Base-by-base conservation (phyloP, 441 rosid species). In the Bruguiera hainesii region DNA sequence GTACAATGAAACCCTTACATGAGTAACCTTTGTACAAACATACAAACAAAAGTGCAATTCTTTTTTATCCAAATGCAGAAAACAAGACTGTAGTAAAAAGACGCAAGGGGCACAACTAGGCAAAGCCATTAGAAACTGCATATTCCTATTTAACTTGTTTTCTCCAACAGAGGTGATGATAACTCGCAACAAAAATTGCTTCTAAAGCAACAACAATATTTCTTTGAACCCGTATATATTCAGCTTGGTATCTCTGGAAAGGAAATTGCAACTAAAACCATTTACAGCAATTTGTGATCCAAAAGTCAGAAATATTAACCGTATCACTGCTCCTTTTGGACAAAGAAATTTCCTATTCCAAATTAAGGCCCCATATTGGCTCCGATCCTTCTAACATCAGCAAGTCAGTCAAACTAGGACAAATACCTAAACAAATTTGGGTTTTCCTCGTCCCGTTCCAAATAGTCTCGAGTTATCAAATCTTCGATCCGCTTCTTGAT, bases 401-500 rank as follows among this genome's bases (percentile, higher is more conserved):
- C 48, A 13, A 13, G 48, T 42, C 16, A 13, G 5, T 42, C 16
- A 42, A 13, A 42, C 48, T 55, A 91, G 23, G 97, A 93, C 84
- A 89, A 76, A 72, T 89, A 90, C 85, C 80, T 80, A 69, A 84
- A 90, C 70, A 75, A 35, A 74, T 83, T 87, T 3, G 77, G 80
- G 35, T 87, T 87, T 64, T 87, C 93, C 76, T 82, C 79, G 79
- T 89, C 95, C 73, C 91, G 87, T 74, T 90, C 97, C 78, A 90
- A 70, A 61, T 90, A 96, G 61, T 96, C 99, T 52, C 96, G 79
- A 0, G 94, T 82, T 49, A 90, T 96, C 53, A 96, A 74, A 73
- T 96, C 97, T 81, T 96, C 99, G 73, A 93, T 93, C 37, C 98
- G 76, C 76, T 93, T 90, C 88, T 96, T 93, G 48, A 96, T 96